Base-by-base conservation (phyloP, 768 basidiomycete genomes). In the Suillus alpinus region DNA sequence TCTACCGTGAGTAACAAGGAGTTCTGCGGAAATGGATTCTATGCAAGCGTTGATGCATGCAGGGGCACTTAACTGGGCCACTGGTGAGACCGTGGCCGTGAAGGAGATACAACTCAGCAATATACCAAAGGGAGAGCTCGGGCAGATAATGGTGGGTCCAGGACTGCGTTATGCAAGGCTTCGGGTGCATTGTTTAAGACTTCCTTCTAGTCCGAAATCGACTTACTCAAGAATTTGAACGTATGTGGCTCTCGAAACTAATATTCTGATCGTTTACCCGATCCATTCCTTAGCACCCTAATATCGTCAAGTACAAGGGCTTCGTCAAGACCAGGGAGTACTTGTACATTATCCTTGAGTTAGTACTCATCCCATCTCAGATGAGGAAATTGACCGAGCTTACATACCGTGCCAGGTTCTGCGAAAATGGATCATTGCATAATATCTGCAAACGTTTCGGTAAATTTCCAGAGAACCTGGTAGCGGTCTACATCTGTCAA, bases 301-400 rank as follows among this genome's bases (percentile, higher is more conserved):
- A 98, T 73, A 98, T 99, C 71, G 97, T 98, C 71, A 96, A 99
- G 76, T 99, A 99, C 79, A 95, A 96, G 69, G 97, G 97, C 13
- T 98, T 96, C 68, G 93, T 94, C 71, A 94, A 95, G 77, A 95
- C 94, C 56, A 86, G 88, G 59, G 93, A 97, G 68, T 94, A 88
- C 73, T 80, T 99, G 62, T 96, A 96, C 75, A 99, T 99, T 75
- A 94, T 99, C 67, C 83, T 99, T 51, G 97, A 98, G 89, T 94
- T 70, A 57, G 88, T 77, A 29, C 53, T 59, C 23, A 32, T 39
- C 53, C 39, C 55, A 16, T 52, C 40, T 62, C 29, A 16, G 34
- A 18, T 8, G 16, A 32, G 6, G 29, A 20, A 12, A 14, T 18
- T 20, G 9, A 47, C 61, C 66, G 53, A 73, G 3, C 16, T 6